Base-by-base conservation (phyloP, 2,329 filamentous ascomycete genomes). In the Ophiostoma triangulosporum region DNA sequence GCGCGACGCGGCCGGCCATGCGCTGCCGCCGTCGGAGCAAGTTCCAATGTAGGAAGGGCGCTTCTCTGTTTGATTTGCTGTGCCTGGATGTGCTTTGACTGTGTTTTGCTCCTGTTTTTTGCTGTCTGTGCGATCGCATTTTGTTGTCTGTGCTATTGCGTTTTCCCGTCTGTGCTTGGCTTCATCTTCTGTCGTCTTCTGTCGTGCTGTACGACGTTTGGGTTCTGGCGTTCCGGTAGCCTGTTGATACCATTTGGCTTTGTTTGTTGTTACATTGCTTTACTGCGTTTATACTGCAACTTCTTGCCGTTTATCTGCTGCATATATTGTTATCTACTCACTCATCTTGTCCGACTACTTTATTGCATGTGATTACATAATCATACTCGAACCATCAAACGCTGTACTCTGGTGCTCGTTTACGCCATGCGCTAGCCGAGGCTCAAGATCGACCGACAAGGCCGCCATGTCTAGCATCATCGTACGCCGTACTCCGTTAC, bases 1-100 rank as follows among this genome's bases (percentile, higher is more conserved):
- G 2, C 68, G 72, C 54, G 78, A 81, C 59, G 67, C 70, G 1
- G 72, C 71, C 17, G 77, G 78, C 36, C 68, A 77, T 52, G 63
- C 65, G 38, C 64, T 80, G 24, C 77, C 77, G 7, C 66, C 72
- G 22, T 67, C 77, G 2, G 77, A 80, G 61, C 71, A 71, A 58
- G 76, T 75, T 14, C 75, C 12, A 56, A 22, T 40, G 15, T 17
- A 27, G 7, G 29, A 31, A 3, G 3, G 12, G 11, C 20, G 29
- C 20, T 24, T 43, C 9, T 24, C 33, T 24, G 9, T 40, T 40
- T 3, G 9, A 17, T 38, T 38, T 20, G 8, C 35, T 9, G 12
- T 60, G 1, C 53, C 54, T 9, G 35, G n/a, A n/a, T n/a, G n/a
- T n/a, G n/a, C n/a, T 24, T 22, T 12, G 15, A 15, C 2, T 17